These are phyloP conservation scores for Moricandia arvensis DNA, from an alignment of 345 rosid species.

Conservation along the genomic window DNA sequence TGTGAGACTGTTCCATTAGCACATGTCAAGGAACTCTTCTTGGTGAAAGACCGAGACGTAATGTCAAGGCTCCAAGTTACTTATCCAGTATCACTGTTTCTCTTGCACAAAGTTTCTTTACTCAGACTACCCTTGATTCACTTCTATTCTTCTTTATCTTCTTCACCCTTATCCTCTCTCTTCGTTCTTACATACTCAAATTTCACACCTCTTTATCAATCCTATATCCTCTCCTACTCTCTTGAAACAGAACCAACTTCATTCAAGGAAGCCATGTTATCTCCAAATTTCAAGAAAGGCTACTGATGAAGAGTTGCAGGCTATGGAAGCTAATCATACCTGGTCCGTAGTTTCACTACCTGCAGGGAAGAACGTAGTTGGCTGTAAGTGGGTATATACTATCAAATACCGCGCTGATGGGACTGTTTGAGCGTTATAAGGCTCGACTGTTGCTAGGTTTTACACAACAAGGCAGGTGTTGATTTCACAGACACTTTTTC, in stretches of 20 bases:
- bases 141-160: neutral
- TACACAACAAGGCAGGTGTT: too few species aligned
- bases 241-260: neutral
- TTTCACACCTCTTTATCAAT: neutral
- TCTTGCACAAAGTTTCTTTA: neutral
- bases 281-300: neutral
- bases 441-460: too few species aligned
- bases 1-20: too few species aligned
- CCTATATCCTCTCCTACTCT: neutral
- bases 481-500: too few species aligned
- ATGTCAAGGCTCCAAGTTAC: neutral
- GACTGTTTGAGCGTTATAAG: too few species aligned
- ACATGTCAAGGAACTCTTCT: too few species aligned
- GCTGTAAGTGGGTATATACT: too few species aligned
- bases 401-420: too few species aligned
- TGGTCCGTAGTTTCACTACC: neutral
- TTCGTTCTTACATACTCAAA: neutral
- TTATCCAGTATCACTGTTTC: neutral
- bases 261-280: neutral
- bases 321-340: neutral
- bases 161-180: neutral
- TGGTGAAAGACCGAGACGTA: neutral
- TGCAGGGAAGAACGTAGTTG: neutral
- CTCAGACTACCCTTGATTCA: neutral
- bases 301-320: neutral